Conservation (phyloP, 2,329 filamentous ascomycete genomes). For the Daldinia eschscholtzii region DNA sequence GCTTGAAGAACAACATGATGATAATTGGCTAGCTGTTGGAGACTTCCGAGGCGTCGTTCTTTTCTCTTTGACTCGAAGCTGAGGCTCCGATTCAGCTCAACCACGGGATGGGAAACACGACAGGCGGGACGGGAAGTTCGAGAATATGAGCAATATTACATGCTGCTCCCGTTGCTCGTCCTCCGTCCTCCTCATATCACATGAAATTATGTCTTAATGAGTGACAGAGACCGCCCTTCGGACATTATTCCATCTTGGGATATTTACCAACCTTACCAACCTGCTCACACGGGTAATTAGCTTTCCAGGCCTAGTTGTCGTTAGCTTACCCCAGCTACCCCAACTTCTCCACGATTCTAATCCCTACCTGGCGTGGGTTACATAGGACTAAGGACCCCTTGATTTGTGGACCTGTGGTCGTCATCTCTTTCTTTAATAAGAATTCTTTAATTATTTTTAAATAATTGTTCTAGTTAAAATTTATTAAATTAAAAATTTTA, state of each 20-base stretch:
- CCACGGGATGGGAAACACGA: conserved; percentile 29
- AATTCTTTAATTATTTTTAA: too few species aligned
- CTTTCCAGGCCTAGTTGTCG: conserved; percentile 23
- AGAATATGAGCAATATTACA: conserved; percentile 39
- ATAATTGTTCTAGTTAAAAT: too few species aligned
- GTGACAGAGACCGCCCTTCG: conserved; percentile 25
- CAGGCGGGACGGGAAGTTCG: conserved; percentile 33
- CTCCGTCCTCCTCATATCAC: conserved; percentile 30
- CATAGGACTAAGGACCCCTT: conserved; percentile 21
- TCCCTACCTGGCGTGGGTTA: conserved; percentile 17
- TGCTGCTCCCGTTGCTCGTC: conserved; percentile 20
- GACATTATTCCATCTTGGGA: conserved; percentile 40
- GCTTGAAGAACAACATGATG: conserved; percentile 55
- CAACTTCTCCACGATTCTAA: conserved; percentile 40
- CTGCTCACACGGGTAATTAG: conserved; percentile 39
- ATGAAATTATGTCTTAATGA: conserved; percentile 27
- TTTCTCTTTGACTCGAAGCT: conserved; percentile 35
- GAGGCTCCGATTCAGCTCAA: conserved; percentile 44
- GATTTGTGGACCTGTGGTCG: conserved; percentile 30
- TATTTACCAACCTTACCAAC: conserved; percentile 25
- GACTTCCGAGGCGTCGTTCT: conserved; percentile 36
- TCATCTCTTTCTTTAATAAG: too few species aligned
- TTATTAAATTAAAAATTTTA: too few species aligned
- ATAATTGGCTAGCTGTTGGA: conserved; percentile 36
- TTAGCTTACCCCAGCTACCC: conserved; percentile 42